A percentile compares a stretch with the other conserved stretches of the same genome.
phyloP scores from a whole-genome alignment of 305 asterid species.

The Fraxinus floribunda region DNA sequence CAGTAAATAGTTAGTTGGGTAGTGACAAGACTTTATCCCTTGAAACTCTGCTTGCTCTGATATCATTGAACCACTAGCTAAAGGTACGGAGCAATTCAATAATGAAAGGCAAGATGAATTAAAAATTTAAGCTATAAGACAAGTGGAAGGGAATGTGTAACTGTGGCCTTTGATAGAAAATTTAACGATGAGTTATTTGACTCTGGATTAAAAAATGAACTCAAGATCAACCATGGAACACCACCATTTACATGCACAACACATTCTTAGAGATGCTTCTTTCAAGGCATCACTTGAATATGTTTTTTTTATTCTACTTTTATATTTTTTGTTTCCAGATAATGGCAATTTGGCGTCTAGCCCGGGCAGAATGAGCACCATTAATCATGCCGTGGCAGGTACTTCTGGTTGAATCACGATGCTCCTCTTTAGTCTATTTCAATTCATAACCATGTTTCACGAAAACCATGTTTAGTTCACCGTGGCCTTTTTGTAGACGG shows the following conservation, averaged over 20 bases:
- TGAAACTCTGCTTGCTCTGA: no score
- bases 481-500: neutral
- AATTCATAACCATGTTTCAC: neutral
- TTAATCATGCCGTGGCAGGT: slow-evolving; percentile 41
- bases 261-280: neutral
- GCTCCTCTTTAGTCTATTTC: neutral
- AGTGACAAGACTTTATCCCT: no score
- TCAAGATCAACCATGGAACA: neutral
- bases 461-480: neutral
- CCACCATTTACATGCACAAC: neutral
- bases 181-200: neutral
- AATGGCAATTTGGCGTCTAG: slow-evolving; percentile 24
- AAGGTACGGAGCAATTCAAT: neutral
- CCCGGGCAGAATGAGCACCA: slow-evolving; percentile 14
- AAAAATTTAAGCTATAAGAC: neutral
- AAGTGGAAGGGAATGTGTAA: neutral
- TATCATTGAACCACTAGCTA: no score
- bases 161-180: neutral
- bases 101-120: neutral
- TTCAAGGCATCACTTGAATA: neutral
- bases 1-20: no score
- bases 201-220: neutral
- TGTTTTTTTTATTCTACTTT: neutral
- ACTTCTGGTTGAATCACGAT: neutral
- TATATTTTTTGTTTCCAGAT: slow-evolving; percentile 23